Evolutionary conservation across 495 filamentous ascomycete genomes (phyloP).

Genomic region (Penicillium robsamsonii): DNA sequence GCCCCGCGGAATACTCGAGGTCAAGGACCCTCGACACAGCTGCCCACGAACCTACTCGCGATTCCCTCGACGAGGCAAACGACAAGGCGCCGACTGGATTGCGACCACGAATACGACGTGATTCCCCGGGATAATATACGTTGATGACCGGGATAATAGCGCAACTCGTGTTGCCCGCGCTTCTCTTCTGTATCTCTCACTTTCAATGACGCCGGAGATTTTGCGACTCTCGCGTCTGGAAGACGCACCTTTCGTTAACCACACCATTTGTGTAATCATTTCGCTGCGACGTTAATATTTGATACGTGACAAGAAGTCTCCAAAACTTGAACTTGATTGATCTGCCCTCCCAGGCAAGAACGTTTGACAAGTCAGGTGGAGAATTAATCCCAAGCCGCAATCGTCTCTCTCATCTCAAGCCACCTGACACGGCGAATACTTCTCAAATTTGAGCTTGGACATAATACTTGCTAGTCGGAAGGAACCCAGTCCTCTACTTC

Average conservation of each 20-base stretch:
- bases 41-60: not conserved
- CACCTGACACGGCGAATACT: slow-evolving; percentile 1
- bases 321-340: not conserved
- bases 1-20: not conserved
- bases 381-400: not conserved
- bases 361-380: not conserved
- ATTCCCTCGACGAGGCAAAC: slow-evolving; percentile 7
- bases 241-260: slow-evolving; percentile 16
- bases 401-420: not conserved
- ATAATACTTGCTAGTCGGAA: not conserved
- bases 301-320: not conserved
- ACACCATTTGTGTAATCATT: slow-evolving; percentile 12
- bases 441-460: not conserved
- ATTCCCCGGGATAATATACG: not conserved
- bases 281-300: not conserved
- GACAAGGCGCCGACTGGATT: slow-evolving; percentile 7
- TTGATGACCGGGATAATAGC: not conserved
- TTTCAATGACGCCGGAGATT: slow-evolving; percentile 20
- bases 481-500: not conserved
- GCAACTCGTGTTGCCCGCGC: not conserved
- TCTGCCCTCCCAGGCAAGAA: not conserved
- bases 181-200: not conserved
- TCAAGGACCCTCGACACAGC: not conserved
- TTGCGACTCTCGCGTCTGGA: slow-evolving; percentile 14
- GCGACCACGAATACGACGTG: slow-evolving; percentile 4